Base-by-base conservation (phyloP, 164 flowering plant genomes). In the Piper longum region DNA sequence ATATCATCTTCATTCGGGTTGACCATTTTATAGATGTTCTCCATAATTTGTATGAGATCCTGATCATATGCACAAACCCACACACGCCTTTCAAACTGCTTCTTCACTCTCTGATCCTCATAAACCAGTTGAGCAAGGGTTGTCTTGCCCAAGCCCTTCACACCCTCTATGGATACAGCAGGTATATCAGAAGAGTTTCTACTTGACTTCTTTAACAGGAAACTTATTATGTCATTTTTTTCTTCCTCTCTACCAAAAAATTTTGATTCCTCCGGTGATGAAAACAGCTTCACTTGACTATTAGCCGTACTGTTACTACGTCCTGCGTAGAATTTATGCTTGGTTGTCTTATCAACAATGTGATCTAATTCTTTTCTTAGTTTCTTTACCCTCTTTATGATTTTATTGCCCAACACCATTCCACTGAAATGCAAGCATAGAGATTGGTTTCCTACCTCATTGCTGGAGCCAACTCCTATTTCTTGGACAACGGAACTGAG, bases 111-210 rank as follows among this genome's bases (percentile, higher is more conserved):
- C 13, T 57, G 56, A 17, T 57, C 56, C 12, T 68, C 62, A 56
- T 62, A 68, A 0, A 68, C 61, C 3, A 55, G 62, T 19, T 57
- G 65, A 40, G 62, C 66, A 44, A 68, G 62, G 14, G 70, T 62
- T 16, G 66, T 68, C 61, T 68, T 68, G 42, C 70, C 70, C 16
- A 62, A 7, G 6, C 70, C 70, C 2, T 54, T 66, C 43, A 57
- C 51, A 11, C 66, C 70, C 16, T 56, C 48, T 56, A 68, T 62
- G 3, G 70, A n/a, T 36, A 68, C 40, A 8, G 62, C 70, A 4
- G 61, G 16, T 36, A 58, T 9, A 57, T 45, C 48, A 11, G 43
- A 16, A 3, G 11, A 16, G 9, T 48, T 48, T 17, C 60, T 17
- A 48, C 52, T 8, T 5, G 11, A 16, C 16, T 58, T 55, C 8